These are phyloP conservation scores for Penicillium ochrochloron DNA, from an alignment of 495 filamentous ascomycete genomes.

Conservation along the genomic window DNA sequence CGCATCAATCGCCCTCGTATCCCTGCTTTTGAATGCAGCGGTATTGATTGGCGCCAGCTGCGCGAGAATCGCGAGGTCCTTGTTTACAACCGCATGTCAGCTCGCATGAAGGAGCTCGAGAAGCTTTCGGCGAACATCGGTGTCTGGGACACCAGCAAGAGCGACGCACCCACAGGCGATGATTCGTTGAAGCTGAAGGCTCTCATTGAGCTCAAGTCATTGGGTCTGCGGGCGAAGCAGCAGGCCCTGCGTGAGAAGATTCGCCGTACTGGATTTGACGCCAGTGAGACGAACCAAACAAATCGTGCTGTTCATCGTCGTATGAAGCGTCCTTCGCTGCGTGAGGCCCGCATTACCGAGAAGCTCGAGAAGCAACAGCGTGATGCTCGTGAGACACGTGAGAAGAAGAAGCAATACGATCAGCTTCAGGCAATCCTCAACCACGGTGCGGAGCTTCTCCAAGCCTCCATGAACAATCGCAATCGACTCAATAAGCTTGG, in stretches of 20 bases:
- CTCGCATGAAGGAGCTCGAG: slow-evolving; percentile 82
- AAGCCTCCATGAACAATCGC: slow-evolving; percentile 56
- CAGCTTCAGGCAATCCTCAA: slow-evolving; percentile 76
- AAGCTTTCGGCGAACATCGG: slow-evolving; percentile 78
- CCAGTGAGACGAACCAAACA: slow-evolving; percentile 52
- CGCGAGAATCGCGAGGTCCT: slow-evolving; percentile 85
- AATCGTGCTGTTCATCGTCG: slow-evolving; percentile 87
- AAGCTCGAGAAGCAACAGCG: slow-evolving; percentile 98
- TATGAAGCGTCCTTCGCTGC: slow-evolving; percentile 93
- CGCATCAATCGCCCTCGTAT: slow-evolving; percentile 76
- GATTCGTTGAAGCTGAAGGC: slow-evolving; percentile 86
- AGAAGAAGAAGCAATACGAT: slow-evolving; percentile 94
- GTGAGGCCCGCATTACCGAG: slow-evolving; percentile 97
- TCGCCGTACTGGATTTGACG: slow-evolving; percentile 85
- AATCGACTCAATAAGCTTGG: slow-evolving; percentile 81
- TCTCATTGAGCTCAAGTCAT: slow-evolving; percentile 88
- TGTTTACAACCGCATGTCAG: slow-evolving; percentile 84
- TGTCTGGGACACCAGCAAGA: slow-evolving; percentile 77
- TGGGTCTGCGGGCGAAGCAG: slow-evolving; percentile 83
- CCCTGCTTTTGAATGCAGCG: slow-evolving; percentile 83
- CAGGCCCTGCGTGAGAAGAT: slow-evolving; percentile 82
- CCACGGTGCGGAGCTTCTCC: slow-evolving; percentile 69
- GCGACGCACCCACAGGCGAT: slow-evolving; percentile 71
- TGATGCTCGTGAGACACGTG: slow-evolving; percentile 87
- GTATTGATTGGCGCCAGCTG: slow-evolving; percentile 77